phyloP scores from a whole-genome alignment of 148 eudicot genomes.

The Vaccinium myrtillus region DNA sequence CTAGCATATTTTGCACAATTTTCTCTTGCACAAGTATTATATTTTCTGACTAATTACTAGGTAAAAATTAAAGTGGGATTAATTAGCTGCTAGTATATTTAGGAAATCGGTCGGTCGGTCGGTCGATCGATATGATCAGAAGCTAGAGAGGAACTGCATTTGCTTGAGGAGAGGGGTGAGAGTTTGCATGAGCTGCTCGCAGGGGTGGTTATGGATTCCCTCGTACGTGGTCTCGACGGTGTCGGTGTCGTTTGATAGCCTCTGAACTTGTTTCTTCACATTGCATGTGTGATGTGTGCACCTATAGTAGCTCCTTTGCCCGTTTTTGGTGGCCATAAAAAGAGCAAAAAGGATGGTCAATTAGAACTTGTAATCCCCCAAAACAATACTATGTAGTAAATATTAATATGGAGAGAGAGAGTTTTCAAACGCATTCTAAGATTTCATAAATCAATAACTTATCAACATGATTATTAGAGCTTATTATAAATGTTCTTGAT shows the following conservation, averaged over 20 bases:
- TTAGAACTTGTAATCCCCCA: not conserved
- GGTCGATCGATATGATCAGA: constrained; percentile 15
- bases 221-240: constrained; percentile 69
- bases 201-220: constrained; percentile 78
- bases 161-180: constrained; percentile 65
- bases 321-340: not conserved
- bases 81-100: not conserved
- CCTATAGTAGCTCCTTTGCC: constrained; percentile 66
- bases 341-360: not conserved
- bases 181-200: constrained; percentile 65
- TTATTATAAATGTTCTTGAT: too few relatives aligned
- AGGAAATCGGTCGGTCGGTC: not conserved
- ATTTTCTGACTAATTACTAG: not conserved
- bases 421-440: too few relatives aligned
- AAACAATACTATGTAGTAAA: too few relatives aligned
- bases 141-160: constrained; percentile 54
- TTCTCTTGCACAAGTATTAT: not conserved
- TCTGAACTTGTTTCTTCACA: constrained; percentile 81
- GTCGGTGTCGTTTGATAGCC: constrained; percentile 52
- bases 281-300: constrained; percentile 70
- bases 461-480: too few relatives aligned
- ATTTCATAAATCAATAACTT: too few relatives aligned
- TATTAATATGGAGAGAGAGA: too few relatives aligned
- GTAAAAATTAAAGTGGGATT: not conserved
- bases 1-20: not conserved